These are phyloP conservation scores for Chaetomium cochliodes DNA, from an alignment of 495 filamentous ascomycete species.

Conservation along the genomic window DNA sequence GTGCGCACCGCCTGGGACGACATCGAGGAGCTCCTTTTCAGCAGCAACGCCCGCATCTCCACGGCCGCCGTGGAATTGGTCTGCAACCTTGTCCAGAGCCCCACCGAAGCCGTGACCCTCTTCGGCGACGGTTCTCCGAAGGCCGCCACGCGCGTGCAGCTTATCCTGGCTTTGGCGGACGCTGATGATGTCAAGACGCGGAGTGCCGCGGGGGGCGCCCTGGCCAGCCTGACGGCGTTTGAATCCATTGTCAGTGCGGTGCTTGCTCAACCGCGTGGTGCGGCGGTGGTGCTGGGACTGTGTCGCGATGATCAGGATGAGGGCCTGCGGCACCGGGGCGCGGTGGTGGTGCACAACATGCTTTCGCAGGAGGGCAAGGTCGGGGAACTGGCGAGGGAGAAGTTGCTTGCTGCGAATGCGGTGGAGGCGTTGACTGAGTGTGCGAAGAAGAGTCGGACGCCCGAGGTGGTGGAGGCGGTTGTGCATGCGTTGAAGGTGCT, in stretches of 20 bases:
- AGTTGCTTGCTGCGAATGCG: slow-evolving; percentile 50
- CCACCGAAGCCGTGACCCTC: slow-evolving; percentile 63
- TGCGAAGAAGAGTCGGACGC: slow-evolving; percentile 61
- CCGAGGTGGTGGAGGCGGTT: slow-evolving; percentile 62
- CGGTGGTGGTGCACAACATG: slow-evolving; percentile 71
- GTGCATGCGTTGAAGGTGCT: slow-evolving; percentile 63
- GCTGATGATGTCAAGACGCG: slow-evolving; percentile 76
- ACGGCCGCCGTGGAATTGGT: slow-evolving; percentile 84
- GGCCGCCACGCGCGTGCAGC: slow-evolving; percentile 70
- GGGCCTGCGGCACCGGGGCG: slow-evolving; percentile 72
- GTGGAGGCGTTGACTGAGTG: slow-evolving; percentile 61
- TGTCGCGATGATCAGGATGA: slow-evolving; percentile 76
- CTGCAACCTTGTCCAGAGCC: slow-evolving; percentile 83
- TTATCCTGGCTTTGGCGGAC: slow-evolving; percentile 83
- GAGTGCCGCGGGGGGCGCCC: slow-evolving; percentile 79
- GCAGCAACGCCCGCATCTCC: slow-evolving; percentile 69
- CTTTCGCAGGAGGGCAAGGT: slow-evolving; percentile 50
- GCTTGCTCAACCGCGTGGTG: slow-evolving; percentile 64
- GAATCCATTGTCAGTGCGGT: slow-evolving; percentile 69
- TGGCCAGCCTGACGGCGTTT: slow-evolving; percentile 79
- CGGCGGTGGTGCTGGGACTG: slow-evolving; percentile 67
- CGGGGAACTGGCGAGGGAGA: slow-evolving; percentile 50
- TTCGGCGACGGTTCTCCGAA: slow-evolving; percentile 64
- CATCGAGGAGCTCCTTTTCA: slow-evolving; percentile 80
- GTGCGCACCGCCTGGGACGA: slow-evolving; percentile 67